Base-by-base conservation (phyloP, 75 land plant species). In the Adiantum capillusveneris region DNA sequence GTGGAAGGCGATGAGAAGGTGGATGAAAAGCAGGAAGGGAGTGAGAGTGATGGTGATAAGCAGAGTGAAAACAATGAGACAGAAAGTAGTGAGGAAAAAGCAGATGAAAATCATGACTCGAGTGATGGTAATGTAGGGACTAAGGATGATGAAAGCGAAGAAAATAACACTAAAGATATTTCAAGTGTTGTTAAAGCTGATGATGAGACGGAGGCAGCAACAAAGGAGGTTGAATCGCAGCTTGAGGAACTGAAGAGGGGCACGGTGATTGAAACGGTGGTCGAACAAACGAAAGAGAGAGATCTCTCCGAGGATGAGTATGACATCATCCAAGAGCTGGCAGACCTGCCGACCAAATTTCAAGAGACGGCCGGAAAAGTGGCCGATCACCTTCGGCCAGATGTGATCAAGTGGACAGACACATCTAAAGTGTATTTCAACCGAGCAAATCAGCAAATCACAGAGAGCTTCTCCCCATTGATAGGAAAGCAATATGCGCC, bases 401-500 rank as follows among this genome's bases (percentile, higher is more conserved):
- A 84, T 55, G 52, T 81, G 2, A 72, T 70, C 48, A 58, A 29
- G 53, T 69, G 76, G 64, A 79, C 84, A 25, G 63, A 66, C 30
- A 74, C 68, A 14, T 88, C 94, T 46, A 68, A 72, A 44, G 74
- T 36, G 26, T 85, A 88, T 65, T 29, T 88, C 18, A 58, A 31
- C 9, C 64, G 27, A 29, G 84, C 84, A 52, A 86, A 79, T 66
- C 64, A 68, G 25, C 75, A 83, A 28, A 75, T 90, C 18, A 68
- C 72, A 3, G 64, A 64, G 41, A 55, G 72, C 0, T 68, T 90
- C 65, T 73, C 69, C 45, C 96, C 96, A 31, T 53, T 72, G 19
- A 68, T 90, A 2, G 90, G 95, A 9, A 58, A 62, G 34, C 76
- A 78, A 53, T 75, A 73, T 58, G 91, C 96, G 12, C 66, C 95